A percentile compares a stretch with the other conserved stretches of the same genome.
Evolutionary conservation across 2,329 filamentous ascomycete species (phyloP).

Genomic region (Cercospora sp.): DNA sequence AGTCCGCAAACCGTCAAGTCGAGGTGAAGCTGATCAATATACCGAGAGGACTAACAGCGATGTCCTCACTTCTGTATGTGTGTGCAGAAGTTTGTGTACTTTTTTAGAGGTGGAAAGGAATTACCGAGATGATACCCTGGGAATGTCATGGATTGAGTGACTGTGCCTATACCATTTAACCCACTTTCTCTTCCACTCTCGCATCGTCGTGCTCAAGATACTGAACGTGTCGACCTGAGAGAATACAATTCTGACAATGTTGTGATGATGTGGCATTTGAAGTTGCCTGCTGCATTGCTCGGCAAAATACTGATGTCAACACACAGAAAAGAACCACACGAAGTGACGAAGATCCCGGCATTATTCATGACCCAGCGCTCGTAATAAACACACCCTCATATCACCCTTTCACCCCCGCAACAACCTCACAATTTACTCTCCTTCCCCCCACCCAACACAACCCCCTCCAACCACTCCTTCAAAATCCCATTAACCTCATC

Average conservation of each 20-base stretch:
- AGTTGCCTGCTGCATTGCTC: no score
- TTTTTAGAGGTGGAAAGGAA: not conserved
- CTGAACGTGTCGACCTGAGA: no score
- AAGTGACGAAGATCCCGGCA: no score
- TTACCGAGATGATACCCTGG: slow-evolving; percentile 1
- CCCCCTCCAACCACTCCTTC: slow-evolving; percentile 63
- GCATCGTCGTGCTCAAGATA: not conserved
- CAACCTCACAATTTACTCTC: slow-evolving; percentile 46
- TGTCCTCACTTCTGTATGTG: not conserved
- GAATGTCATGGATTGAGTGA: slow-evolving; percentile 1
- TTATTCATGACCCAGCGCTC: no score
- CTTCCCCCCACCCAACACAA: slow-evolving; percentile 47
- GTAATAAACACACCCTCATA: no score
- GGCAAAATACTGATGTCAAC: no score
- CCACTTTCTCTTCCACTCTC: not conserved
- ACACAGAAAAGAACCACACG: no score
- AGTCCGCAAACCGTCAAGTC: slow-evolving; percentile 7
- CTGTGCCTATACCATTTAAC: not conserved
- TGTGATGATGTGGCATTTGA: no score
- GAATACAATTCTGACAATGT: no score
- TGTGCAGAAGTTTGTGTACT: not conserved
- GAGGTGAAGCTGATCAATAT: not conserved
- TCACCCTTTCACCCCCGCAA: not conserved
- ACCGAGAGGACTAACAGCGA: not conserved
- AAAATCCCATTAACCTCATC: slow-evolving; percentile 69